Evolutionary conservation across 805 yeast genomes (phyloP), one percentile per base, ranked within the genome.

Genomic region (Pichia paraexigua): DNA sequence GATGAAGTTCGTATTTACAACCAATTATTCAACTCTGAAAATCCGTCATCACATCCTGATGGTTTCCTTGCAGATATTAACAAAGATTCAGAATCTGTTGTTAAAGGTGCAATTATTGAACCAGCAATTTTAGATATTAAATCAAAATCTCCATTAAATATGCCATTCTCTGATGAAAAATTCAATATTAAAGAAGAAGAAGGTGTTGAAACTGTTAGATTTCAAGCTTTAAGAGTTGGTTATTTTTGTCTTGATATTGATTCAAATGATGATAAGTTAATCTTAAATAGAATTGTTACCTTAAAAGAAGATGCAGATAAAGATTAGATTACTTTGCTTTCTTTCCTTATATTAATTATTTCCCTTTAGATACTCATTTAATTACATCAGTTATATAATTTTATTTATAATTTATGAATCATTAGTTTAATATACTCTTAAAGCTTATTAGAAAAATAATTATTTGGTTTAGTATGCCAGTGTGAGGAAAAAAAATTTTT

Each of bases 211-310:
- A 79, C 91, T n/a, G 89, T 87, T 32, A 81, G 99, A 70, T 94
- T 94, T 89, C 99, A 94, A 74, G 99, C 96, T 30, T 79, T 94
- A 69, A 82, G 99, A 72, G 92, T 88, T 45, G 99, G 99, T 30
- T 94, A 94, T 70, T 94, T 90, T 79, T 83, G 96, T 63, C 68
- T 89, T 66, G 99, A 94, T 67, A 79, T 77, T 59, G 97, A 92
- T 57, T 71, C 87, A 51, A 71, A 75, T 11, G 75, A 71, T 20
- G 83, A 79, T 28, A 75, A 72, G 53, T 71, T 91, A 56, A 77
- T 94, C 35, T 74, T 94, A 65, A 94, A 94, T 72, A 80, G 97
- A 68, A 89, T 92, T 62, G 99, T 94, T 42, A 85, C 96, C 15
- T 79, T 94, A 71, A 94, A 92, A 74, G 95, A 87, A 63, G 96